A percentile compares a stretch with the other conserved stretches of the same genome.
Conservation (phyloP, 169 alveolate species). For the Cryptosporidium parvum region DNA sequence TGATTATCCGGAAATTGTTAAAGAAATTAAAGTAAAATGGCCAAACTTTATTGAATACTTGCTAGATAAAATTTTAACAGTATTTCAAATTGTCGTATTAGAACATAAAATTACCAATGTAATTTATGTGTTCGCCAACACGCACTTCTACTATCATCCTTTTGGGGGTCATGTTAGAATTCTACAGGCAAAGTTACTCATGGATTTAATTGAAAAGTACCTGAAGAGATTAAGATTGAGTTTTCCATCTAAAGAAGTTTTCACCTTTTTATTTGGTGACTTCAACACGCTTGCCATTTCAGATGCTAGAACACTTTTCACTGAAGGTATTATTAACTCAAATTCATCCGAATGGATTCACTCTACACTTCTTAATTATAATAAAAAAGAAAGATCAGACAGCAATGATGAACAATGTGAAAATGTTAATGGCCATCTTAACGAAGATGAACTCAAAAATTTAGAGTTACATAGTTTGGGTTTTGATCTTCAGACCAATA, state of each 20-base stretch:
- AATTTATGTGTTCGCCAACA: conserved; percentile 33
- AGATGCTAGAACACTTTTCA: conserved; percentile 49
- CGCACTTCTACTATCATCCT: conserved; percentile 63
- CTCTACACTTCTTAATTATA: conserved; percentile 11
- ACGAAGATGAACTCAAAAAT: not conserved
- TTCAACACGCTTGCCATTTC: conserved; percentile 58
- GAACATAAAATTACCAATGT: not conserved
- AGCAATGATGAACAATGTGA: not conserved
- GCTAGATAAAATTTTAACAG: conserved; percentile 34
- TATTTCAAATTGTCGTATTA: conserved; percentile 38
- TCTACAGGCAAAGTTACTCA: conserved; percentile 36
- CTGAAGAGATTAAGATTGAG: not conserved
- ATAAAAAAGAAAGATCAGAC: not conserved
- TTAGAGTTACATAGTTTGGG: not conserved
- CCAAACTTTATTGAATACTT: conserved; percentile 30
- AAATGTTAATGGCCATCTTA: not conserved
- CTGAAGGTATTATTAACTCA: conserved; percentile 10
- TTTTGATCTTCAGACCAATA: conserved; percentile 12
- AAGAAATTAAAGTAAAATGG: conserved; percentile 28
- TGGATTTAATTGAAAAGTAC: conserved; percentile 31
- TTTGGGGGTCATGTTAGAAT: conserved; percentile 66
- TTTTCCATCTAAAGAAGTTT: conserved; percentile 9
- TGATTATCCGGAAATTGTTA: conserved; percentile 21
- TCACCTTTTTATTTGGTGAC: conserved; percentile 40
- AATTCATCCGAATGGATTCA: conserved; percentile 42